A percentile compares a stretch with the other conserved stretches of the same genome.
Conservation (phyloP, 257 asterid genomes). For the Capsicum baccatum region DNA sequence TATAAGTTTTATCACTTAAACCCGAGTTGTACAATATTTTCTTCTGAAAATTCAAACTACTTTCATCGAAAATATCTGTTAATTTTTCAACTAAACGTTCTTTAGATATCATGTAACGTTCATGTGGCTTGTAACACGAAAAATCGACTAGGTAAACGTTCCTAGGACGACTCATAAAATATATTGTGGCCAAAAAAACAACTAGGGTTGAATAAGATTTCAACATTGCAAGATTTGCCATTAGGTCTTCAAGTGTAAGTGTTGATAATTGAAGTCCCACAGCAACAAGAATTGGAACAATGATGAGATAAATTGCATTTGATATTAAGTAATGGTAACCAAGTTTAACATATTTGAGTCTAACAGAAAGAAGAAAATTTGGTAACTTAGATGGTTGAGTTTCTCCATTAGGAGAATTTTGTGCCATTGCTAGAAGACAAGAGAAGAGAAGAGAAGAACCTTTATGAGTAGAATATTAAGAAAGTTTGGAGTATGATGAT, state of each 20-base stretch:
- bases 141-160: constrained; percentile 52
- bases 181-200: constrained; percentile 36
- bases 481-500: background rate
- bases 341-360: constrained; percentile 50
- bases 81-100: constrained; percentile 37
- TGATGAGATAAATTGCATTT: constrained; percentile 46
- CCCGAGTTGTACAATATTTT: constrained; percentile 51
- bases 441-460: background rate
- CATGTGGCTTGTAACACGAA: constrained; percentile 53
- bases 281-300: constrained; percentile 40
- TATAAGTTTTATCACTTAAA: constrained; percentile 46
- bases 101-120: constrained; percentile 34
- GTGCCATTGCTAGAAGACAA: constrained; percentile 13
- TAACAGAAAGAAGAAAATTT: constrained; percentile 38
- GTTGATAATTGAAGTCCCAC: constrained; percentile 44
- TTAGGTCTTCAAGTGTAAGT: constrained; percentile 33
- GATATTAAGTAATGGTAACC: constrained; percentile 48
- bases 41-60: constrained; percentile 40
- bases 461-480: background rate
- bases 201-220: constrained; percentile 40
- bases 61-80: constrained; percentile 30
- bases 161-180: constrained; percentile 45
- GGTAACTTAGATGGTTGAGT: constrained; percentile 11
- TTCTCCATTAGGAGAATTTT: constrained; percentile 16
- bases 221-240: constrained; percentile 39